Conservation (phyloP, 2,329 filamentous ascomycete genomes). For the Aphanocladium album region DNA sequence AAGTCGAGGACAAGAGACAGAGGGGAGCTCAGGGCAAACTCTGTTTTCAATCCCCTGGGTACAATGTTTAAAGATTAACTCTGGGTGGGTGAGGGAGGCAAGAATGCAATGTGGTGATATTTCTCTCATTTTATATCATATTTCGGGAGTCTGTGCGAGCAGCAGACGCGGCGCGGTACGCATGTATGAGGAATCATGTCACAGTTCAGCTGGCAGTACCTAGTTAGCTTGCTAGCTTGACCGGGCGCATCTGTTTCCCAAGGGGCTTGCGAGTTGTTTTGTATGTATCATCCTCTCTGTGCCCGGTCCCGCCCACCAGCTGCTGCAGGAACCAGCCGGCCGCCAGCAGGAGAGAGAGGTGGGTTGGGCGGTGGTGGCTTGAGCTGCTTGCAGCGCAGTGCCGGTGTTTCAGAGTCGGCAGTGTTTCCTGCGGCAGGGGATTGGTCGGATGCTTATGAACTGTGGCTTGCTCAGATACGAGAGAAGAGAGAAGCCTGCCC, state of each 20-base stretch:
- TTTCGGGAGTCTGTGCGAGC: no score
- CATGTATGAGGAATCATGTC: no score
- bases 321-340: background rate
- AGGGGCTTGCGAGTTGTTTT: background rate
- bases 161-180: no score
- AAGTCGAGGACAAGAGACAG: background rate
- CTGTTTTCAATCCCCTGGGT: no score
- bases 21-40: no score
- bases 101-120: no score
- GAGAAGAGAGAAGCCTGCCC: background rate
- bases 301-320: background rate
- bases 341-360: no score
- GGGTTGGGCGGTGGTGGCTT: background rate
- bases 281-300: background rate
- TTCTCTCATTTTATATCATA: no score
- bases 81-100: no score
- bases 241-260: no score
- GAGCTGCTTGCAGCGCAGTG: background rate
- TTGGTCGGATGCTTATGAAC: constrained; percentile 3
- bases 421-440: background rate
- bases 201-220: no score
- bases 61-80: no score
- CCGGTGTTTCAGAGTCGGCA: background rate
- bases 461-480: constrained; percentile 1
- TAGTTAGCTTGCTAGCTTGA: background rate